Evolutionary conservation across 106 monocot genomes (phyloP).

Genomic region (Dendrobium huoshanense): DNA sequence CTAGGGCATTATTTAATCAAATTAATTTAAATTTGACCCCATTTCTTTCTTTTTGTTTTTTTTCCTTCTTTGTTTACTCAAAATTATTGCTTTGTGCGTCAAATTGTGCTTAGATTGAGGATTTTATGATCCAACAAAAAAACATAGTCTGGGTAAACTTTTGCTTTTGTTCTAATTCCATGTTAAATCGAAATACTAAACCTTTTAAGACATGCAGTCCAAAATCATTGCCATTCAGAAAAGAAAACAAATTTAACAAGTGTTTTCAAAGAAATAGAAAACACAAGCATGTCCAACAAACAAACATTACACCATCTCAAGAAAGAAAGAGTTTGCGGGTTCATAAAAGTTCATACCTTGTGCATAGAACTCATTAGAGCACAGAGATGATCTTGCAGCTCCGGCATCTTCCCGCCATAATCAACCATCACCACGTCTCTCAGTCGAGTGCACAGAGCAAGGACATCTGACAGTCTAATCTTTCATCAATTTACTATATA

Average conservation of each 20-base stretch:
- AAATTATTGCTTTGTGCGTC: no score
- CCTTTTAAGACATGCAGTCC: neutral
- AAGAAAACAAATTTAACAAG: neutral
- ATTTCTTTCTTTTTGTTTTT: no score
- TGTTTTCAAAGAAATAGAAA: neutral
- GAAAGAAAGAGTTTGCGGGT: neutral
- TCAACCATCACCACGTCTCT: conserved; percentile 69
- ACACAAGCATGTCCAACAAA: neutral
- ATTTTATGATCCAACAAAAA: no score
- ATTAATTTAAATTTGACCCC: neutral
- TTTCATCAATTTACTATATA: neutral
- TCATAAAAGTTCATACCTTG: conserved; percentile 30
- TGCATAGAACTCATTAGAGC: conserved; percentile 27
- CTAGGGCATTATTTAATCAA: neutral
- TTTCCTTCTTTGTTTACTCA: no score
- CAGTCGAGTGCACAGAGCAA: conserved; percentile 42
- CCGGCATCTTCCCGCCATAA: conserved; percentile 75
- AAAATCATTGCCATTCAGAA: neutral
- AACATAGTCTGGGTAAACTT: no score
- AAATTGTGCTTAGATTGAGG: no score
- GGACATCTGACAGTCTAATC: conserved; percentile 31
- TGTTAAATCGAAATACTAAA: no score
- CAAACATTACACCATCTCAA: neutral
- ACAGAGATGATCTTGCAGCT: conserved; percentile 47
- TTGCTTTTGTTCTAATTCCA: no score